Conservation (phyloP, 2,329 filamentous ascomycete species). For the Akanthomyces lecanii region DNA sequence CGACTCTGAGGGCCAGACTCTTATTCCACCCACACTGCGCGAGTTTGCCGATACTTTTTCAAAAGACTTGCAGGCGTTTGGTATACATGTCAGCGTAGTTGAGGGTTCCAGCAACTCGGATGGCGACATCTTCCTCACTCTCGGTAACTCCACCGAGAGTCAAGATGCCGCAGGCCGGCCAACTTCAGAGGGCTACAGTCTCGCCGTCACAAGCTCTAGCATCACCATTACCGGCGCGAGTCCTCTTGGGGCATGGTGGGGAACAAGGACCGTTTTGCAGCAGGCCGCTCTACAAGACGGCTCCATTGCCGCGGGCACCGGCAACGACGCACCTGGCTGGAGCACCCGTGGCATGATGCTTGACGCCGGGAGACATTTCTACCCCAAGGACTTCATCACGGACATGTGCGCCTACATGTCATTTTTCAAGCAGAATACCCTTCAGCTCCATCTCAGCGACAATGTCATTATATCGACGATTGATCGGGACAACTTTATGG, state of each 20-base stretch:
- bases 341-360: constrained; percentile 45
- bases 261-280: constrained; percentile 39
- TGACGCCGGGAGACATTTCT: constrained; percentile 53
- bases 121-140: neutral
- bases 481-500: constrained; percentile 35
- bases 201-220: constrained; percentile 10
- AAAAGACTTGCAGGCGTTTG: neutral
- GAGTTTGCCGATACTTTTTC: neutral
- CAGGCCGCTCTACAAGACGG: too few species aligned
- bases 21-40: neutral
- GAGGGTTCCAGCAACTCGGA: neutral
- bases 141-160: neutral
- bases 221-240: constrained; percentile 48
- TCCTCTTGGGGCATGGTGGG: constrained; percentile 55
- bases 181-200: constrained; percentile 46
- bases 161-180: neutral
- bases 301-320: too few species aligned
- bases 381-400: constrained; percentile 48
- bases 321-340: constrained; percentile 48
- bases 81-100: neutral
- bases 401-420: constrained; percentile 57
- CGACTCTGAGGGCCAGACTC: neutral
- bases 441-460: constrained; percentile 56
- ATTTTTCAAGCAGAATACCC: constrained; percentile 57
- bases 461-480: constrained; percentile 29